Conservation (phyloP, 306 rosid species). For the Luffa acutangula region DNA sequence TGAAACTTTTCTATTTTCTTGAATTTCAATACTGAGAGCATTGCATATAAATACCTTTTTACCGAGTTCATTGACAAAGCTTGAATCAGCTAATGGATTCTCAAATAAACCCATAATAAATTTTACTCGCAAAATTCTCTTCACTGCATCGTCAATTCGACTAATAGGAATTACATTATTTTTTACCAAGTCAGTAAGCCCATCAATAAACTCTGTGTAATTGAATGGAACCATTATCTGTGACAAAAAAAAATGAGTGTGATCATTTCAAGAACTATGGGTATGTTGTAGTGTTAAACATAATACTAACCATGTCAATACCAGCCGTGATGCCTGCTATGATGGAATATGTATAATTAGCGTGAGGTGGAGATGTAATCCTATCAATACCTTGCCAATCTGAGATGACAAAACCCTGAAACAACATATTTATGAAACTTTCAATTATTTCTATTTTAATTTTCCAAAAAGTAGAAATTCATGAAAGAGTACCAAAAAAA, state of each 20-base stretch:
- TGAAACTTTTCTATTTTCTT: too few relatives aligned
- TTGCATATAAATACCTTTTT: slow-evolving; percentile 12
- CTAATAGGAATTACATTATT: slow-evolving; percentile 19
- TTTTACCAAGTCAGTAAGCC: slow-evolving; percentile 19
- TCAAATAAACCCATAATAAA: slow-evolving; percentile 30
- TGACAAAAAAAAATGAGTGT: not conserved
- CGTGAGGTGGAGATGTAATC: slow-evolving; percentile 26
- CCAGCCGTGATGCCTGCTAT: slow-evolving; percentile 25
- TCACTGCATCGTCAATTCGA: slow-evolving; percentile 35
- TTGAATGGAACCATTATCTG: slow-evolving; percentile 29
- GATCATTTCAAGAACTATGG: not conserved
- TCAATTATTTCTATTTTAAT: not conserved
- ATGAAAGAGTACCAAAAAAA: too few relatives aligned
- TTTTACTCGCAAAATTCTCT: slow-evolving; percentile 24
- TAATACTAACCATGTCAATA: slow-evolving; percentile 26
- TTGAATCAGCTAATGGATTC: slow-evolving; percentile 23
- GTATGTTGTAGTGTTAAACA: not conserved
- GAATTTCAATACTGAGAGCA: too few relatives aligned
- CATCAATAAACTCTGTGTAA: slow-evolving; percentile 25
- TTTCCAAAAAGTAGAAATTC: too few relatives aligned
- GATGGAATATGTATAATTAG: slow-evolving; percentile 23
- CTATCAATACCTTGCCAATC: slow-evolving; percentile 33
- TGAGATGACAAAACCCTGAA: slow-evolving; percentile 31
- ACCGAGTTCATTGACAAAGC: slow-evolving; percentile 24
- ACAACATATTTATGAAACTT: not conserved